Evolutionary conservation across 179 eudicot genomes (phyloP).

Genomic region (Carnegiea gigantea): DNA sequence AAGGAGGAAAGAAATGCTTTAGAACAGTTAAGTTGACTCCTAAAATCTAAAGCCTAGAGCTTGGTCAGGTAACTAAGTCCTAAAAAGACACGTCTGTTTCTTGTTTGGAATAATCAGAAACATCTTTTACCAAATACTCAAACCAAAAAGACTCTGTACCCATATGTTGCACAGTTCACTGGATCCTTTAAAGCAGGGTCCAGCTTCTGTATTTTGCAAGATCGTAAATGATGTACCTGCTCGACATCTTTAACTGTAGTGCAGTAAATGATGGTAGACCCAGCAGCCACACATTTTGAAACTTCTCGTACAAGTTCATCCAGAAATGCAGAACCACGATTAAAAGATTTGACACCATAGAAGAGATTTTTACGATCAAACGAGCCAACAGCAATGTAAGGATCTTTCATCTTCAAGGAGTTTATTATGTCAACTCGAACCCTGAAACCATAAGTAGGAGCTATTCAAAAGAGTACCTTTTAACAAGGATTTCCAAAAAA

Average conservation of each 20-base stretch:
- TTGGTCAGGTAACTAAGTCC: not conserved
- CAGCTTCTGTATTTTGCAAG: slow-evolving; percentile 9
- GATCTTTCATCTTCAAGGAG: slow-evolving; percentile 64
- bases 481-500: not conserved
- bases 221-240: slow-evolving; percentile 40
- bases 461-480: not conserved
- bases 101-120: not conserved
- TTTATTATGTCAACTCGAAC: slow-evolving; percentile 59
- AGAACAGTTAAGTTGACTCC: not conserved
- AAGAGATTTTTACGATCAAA: slow-evolving; percentile 83
- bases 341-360: slow-evolving; percentile 67
- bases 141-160: not conserved
- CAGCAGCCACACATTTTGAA: slow-evolving; percentile 51
- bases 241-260: slow-evolving; percentile 79
- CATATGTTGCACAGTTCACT: not conserved
- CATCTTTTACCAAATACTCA: not conserved
- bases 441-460: slow-evolving; percentile 36
- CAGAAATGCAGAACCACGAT: slow-evolving; percentile 49
- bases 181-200: not conserved
- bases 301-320: slow-evolving; percentile 64
- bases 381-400: slow-evolving; percentile 71
- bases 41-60: not conserved
- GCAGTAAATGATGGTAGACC: slow-evolving; percentile 80
- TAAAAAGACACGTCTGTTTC: not conserved
- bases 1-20: not conserved